Evolutionary conservation across 176 grass and related monocot genomes (phyloP), one percentile per base, ranked within the genome.

Genomic region (Cenchrus fungigraminus): DNA sequence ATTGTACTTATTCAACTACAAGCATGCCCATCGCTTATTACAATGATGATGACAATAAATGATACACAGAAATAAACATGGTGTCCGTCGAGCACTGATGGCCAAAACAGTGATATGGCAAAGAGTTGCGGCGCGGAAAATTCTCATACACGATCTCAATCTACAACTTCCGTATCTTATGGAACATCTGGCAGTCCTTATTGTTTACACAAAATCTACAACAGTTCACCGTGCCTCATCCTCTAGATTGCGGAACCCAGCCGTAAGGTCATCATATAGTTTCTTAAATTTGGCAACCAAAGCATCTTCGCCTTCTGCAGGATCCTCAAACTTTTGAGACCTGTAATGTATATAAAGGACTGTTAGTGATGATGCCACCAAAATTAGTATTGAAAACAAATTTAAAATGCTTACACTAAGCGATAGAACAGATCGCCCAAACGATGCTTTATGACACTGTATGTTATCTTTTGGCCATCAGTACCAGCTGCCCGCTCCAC

Each of bases 321-420:
- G 94, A 72, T 97, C 94, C 85, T 97, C 94, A 4, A 97, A 97
- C 68, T 97, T 97, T 78, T 97, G 94, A 11, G 94, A 97, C 20
- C 94, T 97, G 25, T 47, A 46, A 75, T 45, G 75, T 2, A 76
- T 85, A 89, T 59, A 43, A 52, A 20, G 72, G 0, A 88, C 70
- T 10, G 37, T 75, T 57, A 44, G 64, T 70, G 4, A 82, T 72
- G 65, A 37, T 57, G 0, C 13, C 47, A 34, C 45, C 15, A 29
- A 29, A 73, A 50, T 19, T 64, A 59, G 50, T 65, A 44, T 50
- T 22, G 49, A 55, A 25, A 67, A 65, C 34, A 72, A 15, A 70
- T 44, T 14, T n/a, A 61, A 65, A 77, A 65, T 78, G 78, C 95
- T 87, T 87, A 94, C 95, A 97, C 95, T 89, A 97, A 66, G 16